Evolutionary conservation across 805 yeast species (phyloP).

Genomic region (Myxozyma neotropica): DNA sequence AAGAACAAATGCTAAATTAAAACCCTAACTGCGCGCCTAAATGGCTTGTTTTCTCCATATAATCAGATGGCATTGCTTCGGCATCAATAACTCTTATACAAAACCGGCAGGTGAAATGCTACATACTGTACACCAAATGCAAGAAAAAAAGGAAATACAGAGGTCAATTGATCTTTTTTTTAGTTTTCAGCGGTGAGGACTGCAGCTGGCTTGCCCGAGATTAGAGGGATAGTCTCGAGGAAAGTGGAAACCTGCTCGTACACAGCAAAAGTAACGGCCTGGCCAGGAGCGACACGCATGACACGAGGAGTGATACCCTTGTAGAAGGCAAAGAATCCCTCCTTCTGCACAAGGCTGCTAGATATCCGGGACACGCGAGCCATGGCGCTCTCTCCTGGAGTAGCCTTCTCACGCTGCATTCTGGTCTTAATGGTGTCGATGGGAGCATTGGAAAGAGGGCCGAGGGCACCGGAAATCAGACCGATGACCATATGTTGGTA

Average conservation of each 20-base stretch:
- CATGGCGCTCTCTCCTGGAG: conserved; percentile 64
- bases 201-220: conserved; percentile 16
- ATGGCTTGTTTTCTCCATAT: neutral
- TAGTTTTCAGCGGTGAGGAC: conserved; percentile 29
- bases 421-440: conserved; percentile 96
- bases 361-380: conserved; percentile 81
- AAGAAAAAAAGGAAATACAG: neutral
- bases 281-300: conserved; percentile 99
- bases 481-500: conserved; percentile 96
- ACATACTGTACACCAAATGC: conserved; percentile 5
- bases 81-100: neutral
- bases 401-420: conserved; percentile 84
- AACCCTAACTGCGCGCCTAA: neutral
- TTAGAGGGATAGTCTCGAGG: conserved; percentile 46
- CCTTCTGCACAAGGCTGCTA: conserved; percentile 77
- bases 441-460: conserved; percentile 97
- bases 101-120: neutral
- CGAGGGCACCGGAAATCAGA: conserved; percentile 91
- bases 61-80: neutral
- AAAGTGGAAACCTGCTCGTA: conserved; percentile 81
- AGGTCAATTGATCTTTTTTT: neutral
- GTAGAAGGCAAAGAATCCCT: conserved; percentile 85
- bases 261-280: conserved; percentile 96
- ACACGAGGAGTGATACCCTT: conserved; percentile 98
- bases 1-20: neutral